Base-by-base conservation (phyloP, 2,329 filamentous ascomycete genomes). In the Claviceps capensis region DNA sequence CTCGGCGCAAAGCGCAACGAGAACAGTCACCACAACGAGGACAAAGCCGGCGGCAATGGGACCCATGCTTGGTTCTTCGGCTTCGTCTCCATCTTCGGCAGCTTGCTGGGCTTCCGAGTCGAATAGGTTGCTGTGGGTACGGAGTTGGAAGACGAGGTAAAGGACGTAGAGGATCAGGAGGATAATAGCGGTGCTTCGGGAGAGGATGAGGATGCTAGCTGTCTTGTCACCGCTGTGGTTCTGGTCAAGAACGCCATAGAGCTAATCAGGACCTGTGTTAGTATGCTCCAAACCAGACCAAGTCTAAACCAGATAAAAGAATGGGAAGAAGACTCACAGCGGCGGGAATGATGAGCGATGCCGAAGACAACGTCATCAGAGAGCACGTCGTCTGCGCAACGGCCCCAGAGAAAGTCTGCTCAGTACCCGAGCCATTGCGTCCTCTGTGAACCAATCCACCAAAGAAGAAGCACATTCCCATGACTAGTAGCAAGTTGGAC, bases 401-500 rank as follows among this genome's bases (percentile, higher is more conserved):
- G 5, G 83, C 88, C 9, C 77, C 75, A 56, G 88, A 85, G 68
- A 91, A 93, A 14, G 62, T 70, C 63, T 91, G 86, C 65, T 91
- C 83, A 45, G 68, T 72, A 57, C 77, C 78, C 48, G 70, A 65
- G 41, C 83, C 82, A 17, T 77, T 73, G 37, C 71, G 63, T 55
- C 76, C 73, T 52, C 71, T 72, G 69, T 82, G 81, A 56, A 75
- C 74, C 54, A 88, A 70, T 36, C 86, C 86, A 52, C 86, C 86
- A 52, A 86, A 77, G 58, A 89, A 73, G 71, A 88, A 88, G 67
- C 85, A 88, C 75, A 86, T 87, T 60, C 85, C 85, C 64, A 89
- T 77, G 47, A 89, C 91, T 22, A 97, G 80, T 7, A 97, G 77
- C 57, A 96, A 83, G 68, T 97, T 97, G 58, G 91, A 96, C 41